phyloP scores from a whole-genome alignment of 1,284 basidiomycete genomes.

The Trametes sp. region DNA sequence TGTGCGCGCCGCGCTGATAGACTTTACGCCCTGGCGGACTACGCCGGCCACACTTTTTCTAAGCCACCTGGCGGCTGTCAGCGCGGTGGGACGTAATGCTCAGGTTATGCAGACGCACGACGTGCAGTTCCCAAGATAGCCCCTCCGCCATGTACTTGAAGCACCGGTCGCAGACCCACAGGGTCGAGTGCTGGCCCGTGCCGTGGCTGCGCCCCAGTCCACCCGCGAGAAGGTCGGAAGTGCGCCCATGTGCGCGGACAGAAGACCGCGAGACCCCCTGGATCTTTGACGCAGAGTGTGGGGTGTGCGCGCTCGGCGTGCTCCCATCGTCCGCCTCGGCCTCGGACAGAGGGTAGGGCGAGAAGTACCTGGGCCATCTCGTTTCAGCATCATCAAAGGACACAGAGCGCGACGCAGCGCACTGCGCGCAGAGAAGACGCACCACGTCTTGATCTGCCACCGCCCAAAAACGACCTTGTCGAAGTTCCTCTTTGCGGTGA shows the following conservation, averaged over 20 bases:
- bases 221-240: constrained; percentile 73
- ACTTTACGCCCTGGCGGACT: constrained; percentile 92
- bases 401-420: constrained; percentile 7
- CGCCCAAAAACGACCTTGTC: constrained; percentile 78
- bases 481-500: constrained; percentile 77
- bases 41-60: constrained; percentile 76
- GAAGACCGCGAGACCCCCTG: constrained; percentile 56
- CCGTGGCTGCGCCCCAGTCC: constrained; percentile 62
- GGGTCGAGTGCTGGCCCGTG: constrained; percentile 55
- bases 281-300: constrained; percentile 46
- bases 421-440: constrained; percentile 38
- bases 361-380: constrained; percentile 84
- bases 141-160: constrained; percentile 95
- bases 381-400: constrained; percentile 9
- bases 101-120: constrained; percentile 54
- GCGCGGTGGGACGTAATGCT: constrained; percentile 16
- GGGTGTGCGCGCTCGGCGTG: constrained; percentile 38
- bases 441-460: constrained; percentile 86
- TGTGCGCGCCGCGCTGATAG: constrained; percentile 90
- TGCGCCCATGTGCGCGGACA: constrained; percentile 67
- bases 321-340: constrained; percentile 61
- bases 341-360: constrained; percentile 82
- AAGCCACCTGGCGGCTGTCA: constrained; percentile 29
- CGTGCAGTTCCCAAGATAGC: constrained; percentile 76
- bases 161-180: constrained; percentile 92